Conservation (phyloP, 345 rosid genomes). For the Dimocarpus longan region DNA sequence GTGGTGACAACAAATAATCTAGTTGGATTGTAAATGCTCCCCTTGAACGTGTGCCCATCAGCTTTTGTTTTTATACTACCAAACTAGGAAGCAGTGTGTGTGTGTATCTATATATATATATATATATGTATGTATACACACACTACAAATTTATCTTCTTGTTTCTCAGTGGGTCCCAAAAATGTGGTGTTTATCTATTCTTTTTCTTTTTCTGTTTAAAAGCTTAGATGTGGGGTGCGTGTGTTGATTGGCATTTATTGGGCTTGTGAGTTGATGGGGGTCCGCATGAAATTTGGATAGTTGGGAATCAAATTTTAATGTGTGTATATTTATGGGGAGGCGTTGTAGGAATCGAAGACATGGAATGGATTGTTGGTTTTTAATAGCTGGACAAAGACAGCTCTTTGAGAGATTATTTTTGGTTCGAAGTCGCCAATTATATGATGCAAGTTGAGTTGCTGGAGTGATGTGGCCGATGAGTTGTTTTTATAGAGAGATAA, state of each 20-base stretch:
- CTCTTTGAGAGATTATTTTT: not conserved
- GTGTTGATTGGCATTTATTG: too few species aligned
- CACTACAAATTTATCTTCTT: not conserved
- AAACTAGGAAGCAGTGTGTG: not conserved
- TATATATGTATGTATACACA: too few species aligned
- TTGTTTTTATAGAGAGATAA: not conserved
- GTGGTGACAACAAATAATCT: not conserved
- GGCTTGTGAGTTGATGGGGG: not conserved
- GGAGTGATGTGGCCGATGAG: not conserved
- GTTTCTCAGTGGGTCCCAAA: not conserved
- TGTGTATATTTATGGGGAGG: not conserved
- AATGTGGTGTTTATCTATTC: not conserved
- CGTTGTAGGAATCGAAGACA: conserved; percentile 4
- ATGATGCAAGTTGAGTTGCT: not conserved
- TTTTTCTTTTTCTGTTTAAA: not conserved
- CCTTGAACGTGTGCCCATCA: not conserved
- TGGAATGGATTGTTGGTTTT: not conserved
- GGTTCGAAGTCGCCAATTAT: not conserved
- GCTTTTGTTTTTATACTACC: not conserved
- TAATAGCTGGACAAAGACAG: not conserved
- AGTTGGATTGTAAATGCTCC: not conserved
- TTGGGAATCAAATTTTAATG: not conserved
- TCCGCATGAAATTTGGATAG: not conserved
- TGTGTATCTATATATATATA: too few species aligned
- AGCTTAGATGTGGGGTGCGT: not conserved